These are phyloP conservation scores for Citrus medica DNA, from an alignment of 345 rosid genomes.

Conservation along the genomic window DNA sequence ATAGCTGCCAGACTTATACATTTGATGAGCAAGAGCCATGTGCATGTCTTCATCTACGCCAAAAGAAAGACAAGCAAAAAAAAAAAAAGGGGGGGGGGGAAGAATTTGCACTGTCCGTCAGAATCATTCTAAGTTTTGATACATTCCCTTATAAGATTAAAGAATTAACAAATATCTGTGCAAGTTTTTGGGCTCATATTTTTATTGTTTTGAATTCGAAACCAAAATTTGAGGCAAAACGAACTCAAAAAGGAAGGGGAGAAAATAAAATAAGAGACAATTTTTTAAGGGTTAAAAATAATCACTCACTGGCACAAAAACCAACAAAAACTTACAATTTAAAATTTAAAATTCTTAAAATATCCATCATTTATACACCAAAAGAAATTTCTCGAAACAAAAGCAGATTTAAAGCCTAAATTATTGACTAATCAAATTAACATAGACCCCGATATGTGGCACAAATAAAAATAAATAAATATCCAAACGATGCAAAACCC, in stretches of 20 bases:
- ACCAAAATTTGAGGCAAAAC: background rate
- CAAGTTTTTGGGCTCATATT: background rate
- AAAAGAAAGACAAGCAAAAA: background rate
- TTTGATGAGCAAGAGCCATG: slow-evolving; percentile 73
- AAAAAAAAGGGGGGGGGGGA: background rate
- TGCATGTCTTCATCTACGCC: slow-evolving; percentile 76
- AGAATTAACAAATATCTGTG: too few species aligned
- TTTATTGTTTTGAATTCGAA: background rate
- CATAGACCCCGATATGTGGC: background rate
- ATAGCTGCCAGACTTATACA: slow-evolving; percentile 78
- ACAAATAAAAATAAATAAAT: background rate
- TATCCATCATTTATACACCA: background rate
- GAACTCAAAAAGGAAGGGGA: background rate
- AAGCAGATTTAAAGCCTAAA: slow-evolving; percentile 4
- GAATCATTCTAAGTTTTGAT: background rate
- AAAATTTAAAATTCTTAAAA: background rate
- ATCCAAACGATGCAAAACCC: background rate
- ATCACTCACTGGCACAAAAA: background rate
- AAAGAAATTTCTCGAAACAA: background rate
- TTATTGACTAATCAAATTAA: background rate
- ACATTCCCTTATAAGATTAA: background rate
- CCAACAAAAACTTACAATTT: background rate
- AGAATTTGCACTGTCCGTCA: background rate
- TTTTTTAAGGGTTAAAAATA: background rate
- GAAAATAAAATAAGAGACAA: background rate